Evolutionary conservation across 2,329 filamentous ascomycete genomes (phyloP), one percentile per base, ranked within the genome.

Genomic region (Penicillium sp.): DNA sequence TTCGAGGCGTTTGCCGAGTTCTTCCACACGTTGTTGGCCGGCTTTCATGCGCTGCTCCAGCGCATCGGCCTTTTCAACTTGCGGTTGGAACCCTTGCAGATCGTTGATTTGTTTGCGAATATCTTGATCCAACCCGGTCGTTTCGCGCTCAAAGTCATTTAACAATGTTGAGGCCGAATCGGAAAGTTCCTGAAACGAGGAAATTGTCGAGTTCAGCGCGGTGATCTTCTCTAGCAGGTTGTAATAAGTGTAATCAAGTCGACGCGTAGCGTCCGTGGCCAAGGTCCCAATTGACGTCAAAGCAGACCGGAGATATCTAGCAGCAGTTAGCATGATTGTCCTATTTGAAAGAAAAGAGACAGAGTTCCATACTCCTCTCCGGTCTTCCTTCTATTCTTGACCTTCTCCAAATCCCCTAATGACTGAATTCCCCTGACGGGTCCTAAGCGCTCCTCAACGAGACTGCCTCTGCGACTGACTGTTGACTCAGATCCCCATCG

Each of bases 301-400:
- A 14, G 70, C 66, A 16, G 65, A 67, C 9, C 71, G 71, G 24
- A 74, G 58, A 50, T 65, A 66, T 48, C 67, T 72, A 46, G 11
- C 41, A n/a, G n/a, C 5, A 36, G 21, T 14, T 14, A 18, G 27
- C 41, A 38, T 22, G 13, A 29, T 21, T 40, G 3, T 14, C 4
- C 13, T 29, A 3, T 1, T 2, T 2, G 2, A 2, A 38, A 48
- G n/a, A 18, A 9, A 41, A 36, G 24, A 27, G 8, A 27, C 3
- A 6, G 44, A 40, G 21, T 42, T 3, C 85, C 87, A 70, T 85
- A 92, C 68, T 86, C 84, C 64, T 92, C 89, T 54, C 86, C 84
- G 68, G 87, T 84, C 72, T 90, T 91, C 88, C 93, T 94, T 47
- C 79, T 78, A 67, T 89, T 84, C 48, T 58, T 71, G 32, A 70